These are phyloP conservation scores for Monosporascus sp. DNA, from an alignment of 2,329 filamentous ascomycete genomes.

Conservation along the genomic window DNA sequence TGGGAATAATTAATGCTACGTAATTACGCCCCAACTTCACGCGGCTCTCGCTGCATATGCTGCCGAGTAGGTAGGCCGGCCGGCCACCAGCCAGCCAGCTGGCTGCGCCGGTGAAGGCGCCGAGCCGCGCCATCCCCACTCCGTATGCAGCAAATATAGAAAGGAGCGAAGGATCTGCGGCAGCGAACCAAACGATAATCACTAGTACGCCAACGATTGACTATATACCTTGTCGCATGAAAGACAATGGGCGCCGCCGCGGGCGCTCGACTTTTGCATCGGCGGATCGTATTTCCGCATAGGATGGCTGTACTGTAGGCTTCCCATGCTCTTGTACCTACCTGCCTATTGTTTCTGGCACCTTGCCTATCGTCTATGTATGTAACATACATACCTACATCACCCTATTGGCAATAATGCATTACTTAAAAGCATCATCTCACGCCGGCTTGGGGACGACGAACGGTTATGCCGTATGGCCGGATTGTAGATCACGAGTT, in stretches of 20 bases:
- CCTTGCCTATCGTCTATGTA: too few species aligned
- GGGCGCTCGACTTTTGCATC: too few species aligned
- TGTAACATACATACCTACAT: too few species aligned
- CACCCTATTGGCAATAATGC: neutral
- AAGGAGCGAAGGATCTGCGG: neutral
- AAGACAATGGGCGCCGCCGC: too few species aligned
- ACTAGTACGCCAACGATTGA: neutral
- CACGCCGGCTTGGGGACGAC: neutral
- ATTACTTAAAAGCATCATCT: neutral
- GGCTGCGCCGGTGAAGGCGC: neutral
- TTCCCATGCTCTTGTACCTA: neutral
- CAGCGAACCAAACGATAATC: neutral
- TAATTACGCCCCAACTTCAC: neutral
- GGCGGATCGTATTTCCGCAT: neutral
- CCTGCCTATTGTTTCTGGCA: neutral
- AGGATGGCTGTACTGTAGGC: neutral
- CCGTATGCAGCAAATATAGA: neutral
- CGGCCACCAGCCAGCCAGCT: neutral
- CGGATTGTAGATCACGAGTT: neutral
- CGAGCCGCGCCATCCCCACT: neutral
- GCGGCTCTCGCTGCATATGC: neutral
- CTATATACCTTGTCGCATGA: too few species aligned
- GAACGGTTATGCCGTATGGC: neutral
- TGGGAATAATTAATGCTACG: too few species aligned
- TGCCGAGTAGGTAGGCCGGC: neutral